Base-by-base conservation (phyloP, 2,329 filamentous ascomycete genomes). In the Triangularia verruculosa region DNA sequence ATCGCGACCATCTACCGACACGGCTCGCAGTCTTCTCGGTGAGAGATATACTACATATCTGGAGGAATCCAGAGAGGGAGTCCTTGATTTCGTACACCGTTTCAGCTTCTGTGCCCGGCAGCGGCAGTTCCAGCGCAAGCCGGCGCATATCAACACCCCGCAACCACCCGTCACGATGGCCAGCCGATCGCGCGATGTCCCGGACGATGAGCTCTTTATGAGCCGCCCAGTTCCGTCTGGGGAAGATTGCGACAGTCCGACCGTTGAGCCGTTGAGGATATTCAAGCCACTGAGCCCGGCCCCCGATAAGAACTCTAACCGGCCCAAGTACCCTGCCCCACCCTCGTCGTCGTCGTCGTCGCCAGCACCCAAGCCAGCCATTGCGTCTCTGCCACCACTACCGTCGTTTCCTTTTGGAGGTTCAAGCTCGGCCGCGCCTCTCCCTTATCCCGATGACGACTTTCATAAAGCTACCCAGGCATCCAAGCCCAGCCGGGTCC, bases 191-290 rank as follows among this genome's bases (percentile, higher is more conserved):
- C 86, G 89, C 73, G 89, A 89, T 71, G 81, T 89, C 70, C 86
- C 89, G 25, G 89, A 92, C 28, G 89, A 93, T 77, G 92, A 94
- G 82, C 89, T 96, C 80, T 94, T 96, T 79, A 84, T 96, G 77
- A 85, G 77, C 74, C 83, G 80, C 58, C 83, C 82, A n/a, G 74
- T 78, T 61, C 79, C 79, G 8, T 66, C 72, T 8, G 76, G 78
- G 11, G 81, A 83, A 55, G 80, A 80, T 65, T 76, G 78, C 73
- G 87, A 92, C 71, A 92, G 91, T 71, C 91, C 92, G 63, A 91
- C 90, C 17, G 85, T 96, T 70, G 91, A 91, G 72, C 93, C 93
- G 65, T 78, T 97, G 77, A 87, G 92, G 72, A 96, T 96, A 75
- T 89, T 89, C 79, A 96, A 96, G 77, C 87, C 89, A 62, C 85